Base-by-base conservation (phyloP, 2,329 filamentous ascomycete genomes). In the Alternaria postmessia region DNA sequence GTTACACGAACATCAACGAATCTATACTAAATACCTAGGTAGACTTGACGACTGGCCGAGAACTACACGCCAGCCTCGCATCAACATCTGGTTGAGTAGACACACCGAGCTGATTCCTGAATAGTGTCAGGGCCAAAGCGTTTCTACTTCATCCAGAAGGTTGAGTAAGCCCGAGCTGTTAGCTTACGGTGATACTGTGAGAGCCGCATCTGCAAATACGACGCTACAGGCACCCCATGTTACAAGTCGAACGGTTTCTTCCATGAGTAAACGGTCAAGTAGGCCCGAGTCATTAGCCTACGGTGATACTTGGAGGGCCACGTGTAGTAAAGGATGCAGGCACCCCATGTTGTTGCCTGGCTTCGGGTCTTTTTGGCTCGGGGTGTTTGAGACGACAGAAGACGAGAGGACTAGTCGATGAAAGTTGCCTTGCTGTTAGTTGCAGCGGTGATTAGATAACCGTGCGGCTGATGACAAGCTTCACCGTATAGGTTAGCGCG, bases 21-120 rank as follows among this genome's bases (percentile, higher is more conserved):
- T 28, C 44, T 47, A 8, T 47, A n/a, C 44, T 47, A 47, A 47
- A 47, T 47, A 47, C 14, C 44, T 22, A 47, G 16, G 24, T 47
- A 47, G 28, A 20, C 7, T 14, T 6, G 11, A 3, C 18, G 28
- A 20, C 44, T 32, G 9, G 28, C 44, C 44, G 28, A 47, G 9
- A 5, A 32, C 11, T 20, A 39, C n/a, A 39, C 7, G n/a, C 8
- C 36, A 39, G 8, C 36, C 36, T 39, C 44, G 26, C 44, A 20
- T 30, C 3, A 47, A 39, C 3, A 39, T 20, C 18, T 3, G 36
- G 3, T 39, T 9, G 36, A 18, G 36, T 20, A 39, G n/a, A 39
- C 36, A 16, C 12, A 44, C 20, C n/a, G 42, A 24, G 22, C 20
- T 26, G 18, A 11, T 30, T 30, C 28, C 28, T 30, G 32, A 16